phyloP scores from a whole-genome alignment of 2,329 filamentous ascomycete genomes.

The Raffaelea albimanens region DNA sequence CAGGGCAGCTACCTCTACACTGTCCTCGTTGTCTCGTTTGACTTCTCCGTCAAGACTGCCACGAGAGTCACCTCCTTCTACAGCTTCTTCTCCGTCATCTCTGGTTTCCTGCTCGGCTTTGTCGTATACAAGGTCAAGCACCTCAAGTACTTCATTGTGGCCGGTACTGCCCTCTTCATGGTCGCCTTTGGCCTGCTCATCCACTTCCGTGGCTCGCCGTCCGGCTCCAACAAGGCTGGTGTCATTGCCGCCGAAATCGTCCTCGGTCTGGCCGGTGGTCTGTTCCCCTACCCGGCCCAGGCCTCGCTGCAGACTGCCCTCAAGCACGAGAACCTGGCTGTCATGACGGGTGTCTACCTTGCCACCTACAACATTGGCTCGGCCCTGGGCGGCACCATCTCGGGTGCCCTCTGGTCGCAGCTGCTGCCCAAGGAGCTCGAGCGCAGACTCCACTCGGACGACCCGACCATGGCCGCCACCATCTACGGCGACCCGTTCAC shows the following conservation, averaged over 20 bases:
- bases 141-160: constrained; percentile 55
- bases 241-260: constrained; percentile 54
- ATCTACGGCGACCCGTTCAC: constrained; percentile 27
- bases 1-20: constrained; percentile 57
- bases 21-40: constrained; percentile 50
- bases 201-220: constrained; percentile 46
- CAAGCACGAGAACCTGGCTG: constrained; percentile 46
- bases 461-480: constrained; percentile 25
- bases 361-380: constrained; percentile 55
- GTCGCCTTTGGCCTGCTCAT: constrained; percentile 59
- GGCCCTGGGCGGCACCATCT: constrained; percentile 49
- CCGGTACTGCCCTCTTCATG: constrained; percentile 50
- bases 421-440: constrained; percentile 37
- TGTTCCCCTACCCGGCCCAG: constrained; percentile 46
- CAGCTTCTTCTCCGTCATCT: constrained; percentile 45
- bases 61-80: constrained; percentile 53
- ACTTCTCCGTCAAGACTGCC: constrained; percentile 45
- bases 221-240: constrained; percentile 35
- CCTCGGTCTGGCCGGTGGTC: constrained; percentile 52
- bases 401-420: constrained; percentile 55
- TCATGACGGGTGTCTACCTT: constrained; percentile 54
- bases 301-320: constrained; percentile 32
- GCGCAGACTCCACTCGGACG: constrained; percentile 11
- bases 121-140: constrained; percentile 48
- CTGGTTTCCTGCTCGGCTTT: constrained; percentile 45